Evolutionary conservation across 352 stramenopile genomes (phyloP).

Genomic region (Pythium phragmiticola): DNA sequence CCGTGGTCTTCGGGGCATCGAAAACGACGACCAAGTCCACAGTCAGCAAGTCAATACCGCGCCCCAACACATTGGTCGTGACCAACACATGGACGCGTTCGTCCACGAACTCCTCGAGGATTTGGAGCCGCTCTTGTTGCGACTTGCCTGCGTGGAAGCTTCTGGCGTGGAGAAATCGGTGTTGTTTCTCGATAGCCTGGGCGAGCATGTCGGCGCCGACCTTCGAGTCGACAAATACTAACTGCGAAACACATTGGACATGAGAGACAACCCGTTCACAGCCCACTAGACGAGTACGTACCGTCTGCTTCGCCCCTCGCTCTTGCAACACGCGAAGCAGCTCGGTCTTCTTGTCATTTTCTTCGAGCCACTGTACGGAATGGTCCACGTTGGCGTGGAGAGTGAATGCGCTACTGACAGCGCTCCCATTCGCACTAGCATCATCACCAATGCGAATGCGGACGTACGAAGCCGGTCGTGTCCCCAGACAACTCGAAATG

Average conservation of each 20-base stretch:
- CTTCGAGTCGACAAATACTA: slow-evolving; percentile 77
- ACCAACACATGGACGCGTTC: slow-evolving; percentile 49
- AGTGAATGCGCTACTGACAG: slow-evolving; percentile 28
- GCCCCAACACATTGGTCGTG: slow-evolving; percentile 68
- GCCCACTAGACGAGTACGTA: slow-evolving; percentile 15
- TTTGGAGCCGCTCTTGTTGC: slow-evolving; percentile 45
- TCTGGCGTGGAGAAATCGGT: slow-evolving; percentile 33
- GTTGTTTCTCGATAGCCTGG: slow-evolving; percentile 45
- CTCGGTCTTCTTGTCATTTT: slow-evolving; percentile 59
- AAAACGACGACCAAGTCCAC: slow-evolving; percentile 75
- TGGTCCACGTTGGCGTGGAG: slow-evolving; percentile 30
- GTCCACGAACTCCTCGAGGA: slow-evolving; percentile 64
- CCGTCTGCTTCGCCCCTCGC: slow-evolving; percentile 32
- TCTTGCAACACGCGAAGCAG: slow-evolving; percentile 44
- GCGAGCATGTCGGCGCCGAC: slow-evolving; percentile 60
- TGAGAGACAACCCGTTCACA: neutral
- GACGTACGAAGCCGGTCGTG: slow-evolving; percentile 19
- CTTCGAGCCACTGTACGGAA: slow-evolving; percentile 45
- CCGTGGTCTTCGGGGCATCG: slow-evolving; percentile 56
- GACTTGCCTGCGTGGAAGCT: slow-evolving; percentile 64
- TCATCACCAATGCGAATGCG: slow-evolving; percentile 32
- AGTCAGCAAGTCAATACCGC: slow-evolving; percentile 64
- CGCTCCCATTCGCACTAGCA: too few species aligned
- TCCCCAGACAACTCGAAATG: slow-evolving; percentile 22
- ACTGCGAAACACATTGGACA: slow-evolving; percentile 24